Evolutionary conservation across 768 basidiomycete species (phyloP).

Genomic region (Tremella fuciformis): DNA sequence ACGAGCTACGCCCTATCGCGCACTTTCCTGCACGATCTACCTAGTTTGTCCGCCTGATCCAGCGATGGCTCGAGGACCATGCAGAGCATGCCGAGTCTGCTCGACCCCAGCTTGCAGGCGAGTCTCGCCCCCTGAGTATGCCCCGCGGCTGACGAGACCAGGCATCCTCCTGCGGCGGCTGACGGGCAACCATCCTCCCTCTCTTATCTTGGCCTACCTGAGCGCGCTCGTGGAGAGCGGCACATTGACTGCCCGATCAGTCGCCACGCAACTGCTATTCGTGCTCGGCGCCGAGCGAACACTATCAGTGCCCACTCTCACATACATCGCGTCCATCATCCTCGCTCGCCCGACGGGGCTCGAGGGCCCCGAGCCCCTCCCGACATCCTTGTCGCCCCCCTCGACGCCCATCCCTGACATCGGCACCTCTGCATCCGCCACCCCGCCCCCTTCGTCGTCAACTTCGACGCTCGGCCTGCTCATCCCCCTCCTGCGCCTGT

Average conservation of each 20-base stretch:
- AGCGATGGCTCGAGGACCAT: background rate
- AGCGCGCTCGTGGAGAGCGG: background rate
- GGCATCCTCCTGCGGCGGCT: background rate
- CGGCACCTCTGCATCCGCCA: slow-evolving; percentile 34
- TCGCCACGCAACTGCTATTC: background rate
- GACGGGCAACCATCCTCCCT: slow-evolving; percentile 1
- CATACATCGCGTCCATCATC: background rate
- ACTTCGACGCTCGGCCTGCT: slow-evolving; percentile 22
- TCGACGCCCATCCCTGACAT: slow-evolving; percentile 19
- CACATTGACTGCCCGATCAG: background rate
- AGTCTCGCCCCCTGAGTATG: background rate
- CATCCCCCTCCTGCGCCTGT: slow-evolving; percentile 29
- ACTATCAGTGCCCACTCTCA: background rate
- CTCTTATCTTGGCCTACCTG: background rate
- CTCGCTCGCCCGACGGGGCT: background rate
- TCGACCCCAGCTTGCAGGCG: background rate
- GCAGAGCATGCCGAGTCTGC: background rate
- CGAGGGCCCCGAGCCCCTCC: background rate
- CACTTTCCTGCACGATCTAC: too few species aligned
- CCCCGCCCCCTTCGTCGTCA: background rate
- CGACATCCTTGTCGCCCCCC: background rate
- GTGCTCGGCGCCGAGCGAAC: background rate
- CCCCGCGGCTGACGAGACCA: background rate
- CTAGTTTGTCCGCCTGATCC: slow-evolving; percentile 3
- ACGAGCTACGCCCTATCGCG: too few species aligned